These are phyloP conservation scores for Sordariomycetes sp. DNA, from an alignment of 2,329 filamentous ascomycete genomes.

Conservation along the genomic window DNA sequence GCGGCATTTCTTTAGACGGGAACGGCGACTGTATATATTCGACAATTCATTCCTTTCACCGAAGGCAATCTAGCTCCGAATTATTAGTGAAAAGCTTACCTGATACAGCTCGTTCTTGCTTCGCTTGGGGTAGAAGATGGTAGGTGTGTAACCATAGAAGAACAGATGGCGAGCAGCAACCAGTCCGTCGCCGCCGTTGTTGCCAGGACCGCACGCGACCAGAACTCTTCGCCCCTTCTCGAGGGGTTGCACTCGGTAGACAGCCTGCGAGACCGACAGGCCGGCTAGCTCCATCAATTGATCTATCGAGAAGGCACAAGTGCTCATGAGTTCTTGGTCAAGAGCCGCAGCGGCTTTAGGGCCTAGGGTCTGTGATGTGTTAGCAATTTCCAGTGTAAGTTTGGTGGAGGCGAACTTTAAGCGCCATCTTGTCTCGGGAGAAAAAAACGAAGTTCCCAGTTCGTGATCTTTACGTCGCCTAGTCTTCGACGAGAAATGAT, in stretches of 20 bases:
- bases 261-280: constrained; percentile 84
- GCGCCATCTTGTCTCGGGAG: neutral
- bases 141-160: constrained; percentile 85
- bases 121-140: constrained; percentile 87
- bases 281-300: constrained; percentile 97
- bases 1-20: too few relatives aligned
- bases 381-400: too few relatives aligned
- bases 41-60: too few relatives aligned
- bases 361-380: constrained; percentile 63
- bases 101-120: constrained; percentile 85
- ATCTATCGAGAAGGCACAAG: constrained; percentile 81
- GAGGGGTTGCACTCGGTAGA: constrained; percentile 76
- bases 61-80: too few relatives aligned
- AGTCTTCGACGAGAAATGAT: too few relatives aligned
- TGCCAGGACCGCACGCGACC: constrained; percentile 82
- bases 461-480: too few relatives aligned
- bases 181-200: constrained; percentile 82
- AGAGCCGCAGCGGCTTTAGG: constrained; percentile 82
- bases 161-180: constrained; percentile 87
- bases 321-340: constrained; percentile 89
- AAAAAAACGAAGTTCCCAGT: too few relatives aligned
- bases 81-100: too few relatives aligned
- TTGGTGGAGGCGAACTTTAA: too few relatives aligned
- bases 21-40: too few relatives aligned
- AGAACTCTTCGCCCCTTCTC: constrained; percentile 64